Percentiles rank a stretch among this genome's conserved stretches.
phyloP scores from a whole-genome alignment of 2,329 filamentous ascomycete species.

The Alternaria burnsii region DNA sequence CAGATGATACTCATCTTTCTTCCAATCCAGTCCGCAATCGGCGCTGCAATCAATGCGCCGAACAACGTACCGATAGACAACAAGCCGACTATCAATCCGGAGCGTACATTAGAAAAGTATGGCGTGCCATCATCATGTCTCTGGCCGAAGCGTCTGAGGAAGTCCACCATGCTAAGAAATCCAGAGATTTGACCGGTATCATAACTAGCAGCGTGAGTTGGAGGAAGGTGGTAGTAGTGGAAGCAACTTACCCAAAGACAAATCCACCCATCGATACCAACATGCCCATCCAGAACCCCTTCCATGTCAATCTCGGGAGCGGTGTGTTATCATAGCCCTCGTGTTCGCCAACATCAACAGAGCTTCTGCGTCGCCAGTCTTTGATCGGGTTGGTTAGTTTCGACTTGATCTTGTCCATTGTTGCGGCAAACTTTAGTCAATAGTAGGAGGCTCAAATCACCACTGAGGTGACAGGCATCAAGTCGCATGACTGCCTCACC shows the following conservation, averaged over 20 bases:
- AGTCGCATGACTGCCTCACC: neutral
- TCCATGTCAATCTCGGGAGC: conserved; percentile 16
- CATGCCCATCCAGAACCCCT: conserved; percentile 35
- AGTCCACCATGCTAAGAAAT: conserved; percentile 44
- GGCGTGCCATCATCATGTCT: conserved; percentile 22
- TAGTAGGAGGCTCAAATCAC: neutral
- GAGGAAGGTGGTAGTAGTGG: neutral
- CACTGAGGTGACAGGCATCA: neutral
- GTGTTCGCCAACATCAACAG: conserved; percentile 30
- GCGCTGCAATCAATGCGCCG: conserved; percentile 67
- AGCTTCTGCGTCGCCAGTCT: conserved; percentile 24
- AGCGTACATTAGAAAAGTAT: conserved; percentile 41
- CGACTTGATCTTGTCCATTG: conserved; percentile 16
- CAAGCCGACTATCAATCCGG: conserved; percentile 41
- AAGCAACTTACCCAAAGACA: conserved; percentile 6
- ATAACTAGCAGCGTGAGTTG: conserved; percentile 16
- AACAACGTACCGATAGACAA: conserved; percentile 79
- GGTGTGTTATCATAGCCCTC: conserved; percentile 27
- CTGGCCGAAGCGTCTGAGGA: conserved; percentile 34
- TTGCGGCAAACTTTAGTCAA: neutral
- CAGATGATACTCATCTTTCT: conserved; percentile 67
- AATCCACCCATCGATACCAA: conserved; percentile 42
- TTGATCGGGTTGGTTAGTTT: conserved; percentile 27
- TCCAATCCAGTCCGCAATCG: conserved; percentile 68
- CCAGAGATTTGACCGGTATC: conserved; percentile 44